Base-by-base conservation (phyloP, 164 flowering plant species). In the Taxillus chinensis region DNA sequence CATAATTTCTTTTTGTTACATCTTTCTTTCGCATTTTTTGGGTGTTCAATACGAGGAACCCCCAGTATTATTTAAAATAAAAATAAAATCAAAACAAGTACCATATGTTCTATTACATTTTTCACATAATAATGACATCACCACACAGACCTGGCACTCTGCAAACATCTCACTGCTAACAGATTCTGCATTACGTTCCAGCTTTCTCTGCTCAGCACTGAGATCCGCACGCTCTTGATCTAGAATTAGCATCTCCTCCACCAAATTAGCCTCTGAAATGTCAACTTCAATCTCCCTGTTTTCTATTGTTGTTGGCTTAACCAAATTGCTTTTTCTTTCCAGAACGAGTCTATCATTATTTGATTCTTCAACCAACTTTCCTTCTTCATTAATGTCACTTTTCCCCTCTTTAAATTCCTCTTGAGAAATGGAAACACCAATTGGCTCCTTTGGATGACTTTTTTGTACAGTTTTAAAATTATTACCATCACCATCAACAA, bases 151-250 rank as follows among this genome's bases (percentile, higher is more conserved):
- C 96, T 93, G 98, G 64, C 98, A 93, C 70, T 93, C 98, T 37
- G 83, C 75, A 74, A 90, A 93, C 97, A 93, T 90, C 69, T 93
- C 98, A 70, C 86, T 78, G 71, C 80, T 93, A 39, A 88, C 97
- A 71, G 90, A 84, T 68, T 86, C 98, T 9, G 95, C 97, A 84
- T 90, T 83, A 16, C 98, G 81, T 74, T 90, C 97, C 70, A 80
- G 89, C 79, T 76, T 86, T 66, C 78, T 86, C 74, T 86, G 96
- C 79, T 90, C 95, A 69, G 77, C 78, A 67, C 82, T 92, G 12
- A 93, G 78, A 64, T 69, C 63, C 42, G 63, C 56, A 63, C 72
- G 70, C 65, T 90, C 97, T 64, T 81, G 73, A 61, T 58, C 78
- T 12, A 89, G 66, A 68, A 62, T 53, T 57, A 42, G 68, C 70